Conservation (phyloP, 768 basidiomycete genomes). For the Mycena maculata region DNA sequence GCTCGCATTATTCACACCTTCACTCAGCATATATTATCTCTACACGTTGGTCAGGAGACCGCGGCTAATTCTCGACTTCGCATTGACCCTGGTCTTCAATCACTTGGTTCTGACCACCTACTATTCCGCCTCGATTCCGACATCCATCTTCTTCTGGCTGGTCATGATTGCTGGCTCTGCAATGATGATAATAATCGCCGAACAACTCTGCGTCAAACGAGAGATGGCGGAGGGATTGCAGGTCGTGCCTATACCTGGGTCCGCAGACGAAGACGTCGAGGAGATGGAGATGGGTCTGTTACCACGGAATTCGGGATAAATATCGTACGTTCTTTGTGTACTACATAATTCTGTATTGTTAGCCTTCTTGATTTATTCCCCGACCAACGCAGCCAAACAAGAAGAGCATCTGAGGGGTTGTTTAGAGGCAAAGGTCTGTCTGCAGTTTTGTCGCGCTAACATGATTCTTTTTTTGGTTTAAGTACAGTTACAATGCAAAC, state of each 20-base stretch:
- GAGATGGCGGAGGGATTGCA: slow-evolving; percentile 90
- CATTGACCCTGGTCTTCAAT: slow-evolving; percentile 89
- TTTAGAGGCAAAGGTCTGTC: no score
- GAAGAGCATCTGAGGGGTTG: no score
- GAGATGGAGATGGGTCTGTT: slow-evolving; percentile 69
- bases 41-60: slow-evolving; percentile 91
- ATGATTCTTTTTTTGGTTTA: no score
- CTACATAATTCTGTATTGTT: slow-evolving; percentile 16
- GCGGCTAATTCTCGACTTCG: slow-evolving; percentile 94
- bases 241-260: slow-evolving; percentile 53
- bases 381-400: no score
- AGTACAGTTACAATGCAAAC: no score
- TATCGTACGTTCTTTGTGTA: slow-evolving; percentile 17
- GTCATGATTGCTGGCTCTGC: slow-evolving; percentile 77
- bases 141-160: slow-evolving; percentile 93
- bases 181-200: slow-evolving; percentile 83
- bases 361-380: neutral
- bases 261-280: slow-evolving; percentile 64
- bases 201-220: slow-evolving; percentile 90
- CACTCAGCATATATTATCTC: slow-evolving; percentile 75
- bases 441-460: no score
- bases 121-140: slow-evolving; percentile 85
- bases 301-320: slow-evolving; percentile 43
- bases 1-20: slow-evolving; percentile 16
- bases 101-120: slow-evolving; percentile 96